Base-by-base conservation (phyloP, 768 basidiomycete genomes). In the Gyrodon lividus region DNA sequence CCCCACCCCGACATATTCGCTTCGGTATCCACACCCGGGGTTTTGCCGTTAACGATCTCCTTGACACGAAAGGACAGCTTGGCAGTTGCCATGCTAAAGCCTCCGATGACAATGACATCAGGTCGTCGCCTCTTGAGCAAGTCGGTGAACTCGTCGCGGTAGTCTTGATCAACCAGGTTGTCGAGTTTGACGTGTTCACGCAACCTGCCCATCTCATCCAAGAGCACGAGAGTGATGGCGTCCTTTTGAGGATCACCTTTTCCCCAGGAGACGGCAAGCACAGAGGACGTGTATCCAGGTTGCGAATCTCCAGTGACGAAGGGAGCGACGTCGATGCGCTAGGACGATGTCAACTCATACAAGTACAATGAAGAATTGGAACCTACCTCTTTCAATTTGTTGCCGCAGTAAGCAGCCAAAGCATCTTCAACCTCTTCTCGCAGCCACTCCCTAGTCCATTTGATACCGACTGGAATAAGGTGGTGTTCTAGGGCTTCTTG, bases 211-310 rank as follows among this genome's bases (percentile, higher is more conserved):
- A 84, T 85, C 55, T 91, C 83, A 62, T 98, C 95, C 41, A 98
- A 65, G 72, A 85, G 90, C 51, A 95, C 87, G 35, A 92, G 73
- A 19, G 84, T 81, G 48, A 98, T 88, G 6, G 87, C 85, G 68
- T 99, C 96, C 62, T 89, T 89, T 61, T 87, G 84, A 34, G 92
- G 91, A 60, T 97, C 94, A 33, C 97, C 97, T 70, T 90, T 87
- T 33, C 97, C 97, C 86, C 92, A 94, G 6, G 95, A 96, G 50
- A 96, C 69, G 3, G 95, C 91, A 37, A 99, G 78, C 19, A 98
- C 92, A 19, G 86, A 77, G 43, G 94, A 70, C 35, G 80, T 74
- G 62, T 91, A 82, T 12, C 90, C 93, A 46, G 77, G 71, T 50
- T 81, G 83, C 72, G 89, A 82, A 6, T 79, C 78, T 0, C 75